These are phyloP conservation scores for Linum usitatissimum DNA, from an alignment of 345 rosid genomes.

Conservation along the genomic window DNA sequence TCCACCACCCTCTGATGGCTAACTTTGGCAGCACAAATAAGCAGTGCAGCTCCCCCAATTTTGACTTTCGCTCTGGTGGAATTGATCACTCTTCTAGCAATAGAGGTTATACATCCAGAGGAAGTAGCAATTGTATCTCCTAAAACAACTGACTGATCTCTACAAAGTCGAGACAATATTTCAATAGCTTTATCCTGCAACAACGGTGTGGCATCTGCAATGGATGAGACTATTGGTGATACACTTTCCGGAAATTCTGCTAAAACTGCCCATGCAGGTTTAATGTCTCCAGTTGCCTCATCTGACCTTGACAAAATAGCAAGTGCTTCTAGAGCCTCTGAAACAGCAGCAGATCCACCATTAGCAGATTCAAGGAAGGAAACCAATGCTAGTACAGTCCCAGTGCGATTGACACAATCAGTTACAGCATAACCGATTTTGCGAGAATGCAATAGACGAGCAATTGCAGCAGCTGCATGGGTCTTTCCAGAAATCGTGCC, in stretches of 20 bases:
- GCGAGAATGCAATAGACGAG: slow-evolving; percentile 69
- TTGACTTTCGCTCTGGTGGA: slow-evolving; percentile 57
- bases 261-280: slow-evolving; percentile 93
- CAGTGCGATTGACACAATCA: slow-evolving; percentile 85
- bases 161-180: slow-evolving; percentile 76
- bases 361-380: slow-evolving; percentile 74
- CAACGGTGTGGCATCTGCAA: slow-evolving; percentile 57
- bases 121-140: slow-evolving; percentile 61
- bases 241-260: slow-evolving; percentile 69
- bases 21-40: slow-evolving; percentile 88
- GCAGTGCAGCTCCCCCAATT: slow-evolving; percentile 92
- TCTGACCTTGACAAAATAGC: slow-evolving; percentile 77
- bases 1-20: slow-evolving; percentile 70
- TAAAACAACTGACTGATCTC: slow-evolving; percentile 64
- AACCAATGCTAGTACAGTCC: slow-evolving; percentile 88
- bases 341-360: slow-evolving; percentile 51
- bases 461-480: slow-evolving; percentile 94
- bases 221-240: slow-evolving; percentile 69
- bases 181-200: slow-evolving; percentile 96
- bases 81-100: slow-evolving; percentile 67
- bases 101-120: slow-evolving; percentile 53
- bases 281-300: slow-evolving; percentile 39
- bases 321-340: slow-evolving; percentile 91
- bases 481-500: slow-evolving; percentile 84
- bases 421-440: slow-evolving; percentile 52